These are phyloP conservation scores for Solanum lycopersicoides DNA, from an alignment of 257 asterid genomes.

Conservation along the genomic window DNA sequence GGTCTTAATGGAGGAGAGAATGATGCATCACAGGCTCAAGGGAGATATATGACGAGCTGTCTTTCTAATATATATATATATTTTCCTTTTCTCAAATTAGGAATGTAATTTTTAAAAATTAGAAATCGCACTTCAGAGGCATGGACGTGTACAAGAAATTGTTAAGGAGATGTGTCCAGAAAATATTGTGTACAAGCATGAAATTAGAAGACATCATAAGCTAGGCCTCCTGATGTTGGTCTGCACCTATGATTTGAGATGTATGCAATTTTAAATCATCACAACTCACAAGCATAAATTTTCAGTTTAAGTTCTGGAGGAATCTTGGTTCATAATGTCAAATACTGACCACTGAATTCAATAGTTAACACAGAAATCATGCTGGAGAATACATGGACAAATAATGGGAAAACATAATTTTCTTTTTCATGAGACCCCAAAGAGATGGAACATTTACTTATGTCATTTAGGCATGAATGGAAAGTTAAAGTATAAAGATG, in stretches of 20 bases:
- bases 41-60: not conserved
- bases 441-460: not conserved
- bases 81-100: too few species aligned
- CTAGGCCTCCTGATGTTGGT: not conserved
- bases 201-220: not conserved
- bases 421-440: not conserved
- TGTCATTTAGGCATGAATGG: not conserved
- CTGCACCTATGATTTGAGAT: not conserved
- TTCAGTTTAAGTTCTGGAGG: not conserved
- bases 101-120: not conserved
- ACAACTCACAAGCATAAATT: not conserved
- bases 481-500: not conserved
- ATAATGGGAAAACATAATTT: not conserved
- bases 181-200: not conserved
- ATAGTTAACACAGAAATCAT: not conserved
- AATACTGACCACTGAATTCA: not conserved
- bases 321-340: not conserved
- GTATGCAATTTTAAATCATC: not conserved
- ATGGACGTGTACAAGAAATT: not conserved
- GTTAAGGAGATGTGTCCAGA: not conserved
- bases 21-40: not conserved
- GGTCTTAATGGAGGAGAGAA: not conserved
- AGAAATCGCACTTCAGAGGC: not conserved
- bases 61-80: not conserved
- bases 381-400: not conserved